phyloP scores from a whole-genome alignment of 306 rosid genomes.

The Fagus sylvatica region DNA sequence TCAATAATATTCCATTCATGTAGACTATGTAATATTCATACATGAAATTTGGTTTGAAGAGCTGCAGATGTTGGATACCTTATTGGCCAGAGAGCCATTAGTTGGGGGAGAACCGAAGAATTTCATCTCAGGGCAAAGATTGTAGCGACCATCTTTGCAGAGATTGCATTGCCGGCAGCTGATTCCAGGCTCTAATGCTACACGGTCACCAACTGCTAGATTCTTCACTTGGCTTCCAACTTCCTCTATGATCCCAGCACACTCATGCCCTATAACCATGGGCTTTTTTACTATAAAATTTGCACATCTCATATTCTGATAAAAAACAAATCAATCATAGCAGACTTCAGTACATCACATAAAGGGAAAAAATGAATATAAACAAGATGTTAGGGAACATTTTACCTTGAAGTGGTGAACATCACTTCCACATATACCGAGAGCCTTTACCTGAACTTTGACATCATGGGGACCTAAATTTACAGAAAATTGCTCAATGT shows the following conservation, averaged over 20 bases:
- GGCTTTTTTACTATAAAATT: constrained; percentile 43
- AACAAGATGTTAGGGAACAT: background rate
- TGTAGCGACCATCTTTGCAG: constrained; percentile 45
- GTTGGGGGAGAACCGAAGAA: constrained; percentile 46
- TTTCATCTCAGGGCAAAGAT: constrained; percentile 47
- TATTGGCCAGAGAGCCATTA: constrained; percentile 43
- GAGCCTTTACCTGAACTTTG: constrained; percentile 37
- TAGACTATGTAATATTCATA: background rate
- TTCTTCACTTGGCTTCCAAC: constrained; percentile 37
- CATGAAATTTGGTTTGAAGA: background rate
- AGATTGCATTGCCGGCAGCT: constrained; percentile 37
- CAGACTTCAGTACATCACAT: background rate
- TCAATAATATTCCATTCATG: background rate
- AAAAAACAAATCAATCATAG: background rate
- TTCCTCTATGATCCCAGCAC: constrained; percentile 51
- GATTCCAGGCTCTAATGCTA: constrained; percentile 51
- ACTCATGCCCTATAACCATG: constrained; percentile 53
- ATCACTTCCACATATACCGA: constrained; percentile 49
- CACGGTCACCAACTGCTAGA: constrained; percentile 40
- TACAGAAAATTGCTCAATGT: background rate
- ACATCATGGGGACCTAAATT: constrained; percentile 44
- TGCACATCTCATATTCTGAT: constrained; percentile 47
- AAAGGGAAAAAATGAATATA: background rate
- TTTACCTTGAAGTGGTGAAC: constrained; percentile 43
- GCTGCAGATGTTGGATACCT: constrained; percentile 11